Evolutionary conservation across 495 filamentous ascomycete species (phyloP), one percentile per base, ranked within the genome.

Genomic region (Neurospora intermedia): DNA sequence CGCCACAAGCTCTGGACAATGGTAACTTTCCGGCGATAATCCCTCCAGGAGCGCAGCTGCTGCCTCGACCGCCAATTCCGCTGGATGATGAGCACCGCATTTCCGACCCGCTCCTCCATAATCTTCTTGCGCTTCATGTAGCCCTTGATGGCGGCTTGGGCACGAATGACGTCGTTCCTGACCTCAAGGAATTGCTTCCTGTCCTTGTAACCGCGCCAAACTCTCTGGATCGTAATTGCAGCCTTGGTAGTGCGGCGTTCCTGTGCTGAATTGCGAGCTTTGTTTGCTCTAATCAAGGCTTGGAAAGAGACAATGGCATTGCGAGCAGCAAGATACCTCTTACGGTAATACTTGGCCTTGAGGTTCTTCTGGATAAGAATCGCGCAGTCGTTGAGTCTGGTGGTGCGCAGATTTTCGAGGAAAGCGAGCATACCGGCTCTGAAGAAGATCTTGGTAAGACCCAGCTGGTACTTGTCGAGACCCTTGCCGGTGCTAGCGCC

Each of bases 331-430:
- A 99, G 88, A 80, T 97, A 99, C 78, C 91, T 92, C 77, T 92
- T 92, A 54, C 96, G 91, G 81, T 97, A 96, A 80, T 97, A 98
- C 82, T 97, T 97, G 82, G 92, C 93, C 70, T 89, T 91, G 73
- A 99, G 83, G 78, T 99, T 99, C 90, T 99, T 99, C 81, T 99
- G 96, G 76, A 99, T 99, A 90, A 99, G 92, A 73, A 97, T 91
- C 7, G 96, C 96, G 77, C 94, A 97, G 76, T 95, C 93, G 80
- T 96, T 98, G 80, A 99, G 85, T 46, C 94, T 88, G 72, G 86
- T 91, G 20, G 96, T 97, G 23, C 96, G 90, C 69, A 98, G 86
- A 75, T 97, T 98, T 81, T 99, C 96, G 18, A 99, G 85, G 83
- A 96, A 97, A 13, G 96, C 96, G 75, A 99, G 91, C 96, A 99